phyloP scores from a whole-genome alignment of 2,329 filamentous ascomycete genomes.

The Diaporthe nobilis region DNA sequence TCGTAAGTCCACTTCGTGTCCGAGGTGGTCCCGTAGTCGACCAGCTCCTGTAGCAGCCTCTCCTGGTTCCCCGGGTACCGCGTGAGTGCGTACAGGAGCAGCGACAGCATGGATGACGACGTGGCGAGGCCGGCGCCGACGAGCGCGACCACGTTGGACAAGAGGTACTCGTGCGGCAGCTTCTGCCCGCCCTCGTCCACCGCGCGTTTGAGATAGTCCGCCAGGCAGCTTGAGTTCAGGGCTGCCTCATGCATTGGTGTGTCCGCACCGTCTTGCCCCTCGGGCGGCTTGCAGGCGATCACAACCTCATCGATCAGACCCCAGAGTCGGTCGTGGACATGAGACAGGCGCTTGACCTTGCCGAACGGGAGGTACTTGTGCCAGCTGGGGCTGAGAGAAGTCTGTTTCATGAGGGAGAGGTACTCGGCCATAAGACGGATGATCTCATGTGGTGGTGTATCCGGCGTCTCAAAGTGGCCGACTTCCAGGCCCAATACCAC shows the following conservation, averaged over 20 bases:
- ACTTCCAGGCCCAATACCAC: background rate
- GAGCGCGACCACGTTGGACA: background rate
- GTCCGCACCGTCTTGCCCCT: background rate
- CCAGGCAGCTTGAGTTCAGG: background rate
- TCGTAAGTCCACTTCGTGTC: background rate
- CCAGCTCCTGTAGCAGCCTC: conserved; percentile 2
- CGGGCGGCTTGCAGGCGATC: background rate
- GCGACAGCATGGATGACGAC: background rate
- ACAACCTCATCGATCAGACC: background rate
- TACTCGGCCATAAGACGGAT: background rate
- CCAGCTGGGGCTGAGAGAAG: background rate
- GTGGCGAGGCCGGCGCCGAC: background rate
- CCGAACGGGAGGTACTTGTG: background rate
- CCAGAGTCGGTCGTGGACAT: background rate
- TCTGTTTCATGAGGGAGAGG: background rate
- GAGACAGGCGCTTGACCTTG: background rate
- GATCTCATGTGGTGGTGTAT: background rate
- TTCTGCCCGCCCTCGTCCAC: background rate
- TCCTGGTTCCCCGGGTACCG: conserved; percentile 6
- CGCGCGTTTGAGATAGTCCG: background rate
- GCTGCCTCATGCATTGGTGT: conserved; percentile 1
- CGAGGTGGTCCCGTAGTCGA: background rate
- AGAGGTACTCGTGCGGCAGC: background rate
- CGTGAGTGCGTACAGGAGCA: background rate
- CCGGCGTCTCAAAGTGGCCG: background rate